These are phyloP conservation scores for Mycena belliarum DNA, from an alignment of 768 basidiomycete species.

Conservation along the genomic window DNA sequence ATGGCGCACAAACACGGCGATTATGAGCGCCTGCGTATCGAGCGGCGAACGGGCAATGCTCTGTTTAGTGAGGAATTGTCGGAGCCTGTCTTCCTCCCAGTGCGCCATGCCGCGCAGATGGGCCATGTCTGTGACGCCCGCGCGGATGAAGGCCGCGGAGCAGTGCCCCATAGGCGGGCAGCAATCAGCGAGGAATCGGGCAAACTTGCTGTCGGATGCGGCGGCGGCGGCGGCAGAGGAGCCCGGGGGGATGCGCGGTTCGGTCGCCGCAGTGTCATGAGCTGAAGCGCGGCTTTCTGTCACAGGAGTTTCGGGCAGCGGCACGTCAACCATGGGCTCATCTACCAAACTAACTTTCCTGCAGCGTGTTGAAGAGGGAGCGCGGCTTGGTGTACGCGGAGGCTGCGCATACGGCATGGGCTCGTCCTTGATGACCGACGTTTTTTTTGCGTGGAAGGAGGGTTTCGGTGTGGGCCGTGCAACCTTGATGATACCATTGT, in stretches of 20 bases:
- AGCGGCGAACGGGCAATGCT: background rate
- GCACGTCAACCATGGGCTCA: background rate
- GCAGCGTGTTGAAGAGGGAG: background rate
- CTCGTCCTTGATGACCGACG: background rate
- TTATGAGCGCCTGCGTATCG: background rate
- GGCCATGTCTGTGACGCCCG: background rate
- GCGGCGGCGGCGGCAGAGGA: background rate
- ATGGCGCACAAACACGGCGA: background rate
- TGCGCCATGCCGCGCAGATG: background rate
- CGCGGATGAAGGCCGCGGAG: background rate
- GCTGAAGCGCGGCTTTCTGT: background rate
- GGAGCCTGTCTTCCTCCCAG: background rate
- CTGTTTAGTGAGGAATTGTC: background rate
- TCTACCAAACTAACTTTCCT: background rate
- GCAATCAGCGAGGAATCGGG: conserved; percentile 9
- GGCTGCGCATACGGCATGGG: background rate
- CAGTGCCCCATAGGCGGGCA: conserved; percentile 4
- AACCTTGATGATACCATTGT: background rate
- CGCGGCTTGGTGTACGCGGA: background rate
- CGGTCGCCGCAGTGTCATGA: background rate
- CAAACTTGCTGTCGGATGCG: background rate
- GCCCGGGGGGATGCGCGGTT: background rate
- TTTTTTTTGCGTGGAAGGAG: background rate
- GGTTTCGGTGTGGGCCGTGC: background rate
- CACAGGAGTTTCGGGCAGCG: background rate